Conservation (phyloP, 2,329 filamentous ascomycete species). For the Parascedosporium putredinis region DNA sequence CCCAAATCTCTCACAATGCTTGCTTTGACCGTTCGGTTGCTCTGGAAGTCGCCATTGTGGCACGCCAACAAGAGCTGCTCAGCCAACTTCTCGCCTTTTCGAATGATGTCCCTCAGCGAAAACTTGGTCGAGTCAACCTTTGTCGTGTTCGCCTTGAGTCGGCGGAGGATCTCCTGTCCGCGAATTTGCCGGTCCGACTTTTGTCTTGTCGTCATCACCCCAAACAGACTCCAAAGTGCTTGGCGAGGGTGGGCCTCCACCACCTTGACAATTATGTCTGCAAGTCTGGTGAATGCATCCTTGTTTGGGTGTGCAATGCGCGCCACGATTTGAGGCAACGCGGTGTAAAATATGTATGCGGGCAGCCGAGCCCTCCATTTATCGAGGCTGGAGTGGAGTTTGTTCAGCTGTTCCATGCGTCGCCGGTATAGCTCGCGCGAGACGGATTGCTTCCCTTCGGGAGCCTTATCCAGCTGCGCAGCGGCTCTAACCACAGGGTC, state of each 20-base stretch:
- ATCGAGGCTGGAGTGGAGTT: conserved; percentile 63
- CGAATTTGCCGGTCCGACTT: conserved; percentile 50
- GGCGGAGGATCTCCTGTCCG: conserved; percentile 40
- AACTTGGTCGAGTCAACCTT: conserved; percentile 6
- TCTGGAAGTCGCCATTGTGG: conserved; percentile 63
- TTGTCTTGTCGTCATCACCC: conserved; percentile 72
- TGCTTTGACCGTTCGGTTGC: conserved; percentile 54
- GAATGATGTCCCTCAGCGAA: conserved; percentile 50
- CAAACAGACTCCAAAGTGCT: conserved; percentile 81
- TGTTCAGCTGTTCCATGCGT: conserved; percentile 55
- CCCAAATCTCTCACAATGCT: conserved; percentile 68
- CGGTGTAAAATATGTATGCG: conserved; percentile 68
- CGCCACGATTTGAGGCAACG: conserved; percentile 89
- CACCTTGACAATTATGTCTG: conserved; percentile 76
- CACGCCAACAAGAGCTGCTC: conserved; percentile 74
- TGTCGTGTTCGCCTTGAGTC: conserved; percentile 24
- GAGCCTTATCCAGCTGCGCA: conserved; percentile 56
- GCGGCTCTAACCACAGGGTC: conserved; percentile 88
- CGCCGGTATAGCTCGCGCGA: conserved; percentile 41
- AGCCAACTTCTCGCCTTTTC: conserved; percentile 70
- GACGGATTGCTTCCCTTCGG: conserved; percentile 42
- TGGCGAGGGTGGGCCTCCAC: conserved; percentile 81
- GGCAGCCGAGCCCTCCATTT: conserved; percentile 68
- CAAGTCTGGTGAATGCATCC: conserved; percentile 66
- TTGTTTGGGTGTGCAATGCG: conserved; percentile 79